These are phyloP conservation scores for Thelephora aurantiotincta DNA, from an alignment of 768 basidiomycete genomes.

Conservation along the genomic window DNA sequence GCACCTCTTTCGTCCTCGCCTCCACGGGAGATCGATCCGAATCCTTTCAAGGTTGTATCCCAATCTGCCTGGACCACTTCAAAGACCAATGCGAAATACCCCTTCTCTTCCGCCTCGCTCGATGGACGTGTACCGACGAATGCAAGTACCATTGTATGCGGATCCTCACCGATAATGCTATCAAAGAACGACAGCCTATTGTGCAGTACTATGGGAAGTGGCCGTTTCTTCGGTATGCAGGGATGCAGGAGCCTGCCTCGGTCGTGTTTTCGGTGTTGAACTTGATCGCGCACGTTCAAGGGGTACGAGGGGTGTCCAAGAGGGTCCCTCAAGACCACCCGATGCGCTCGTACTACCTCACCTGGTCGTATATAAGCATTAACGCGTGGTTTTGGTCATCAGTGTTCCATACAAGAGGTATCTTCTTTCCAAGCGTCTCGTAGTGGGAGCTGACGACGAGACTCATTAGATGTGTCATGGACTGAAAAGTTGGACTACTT, in stretches of 20 bases:
- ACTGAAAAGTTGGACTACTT: slow-evolving; percentile 96
- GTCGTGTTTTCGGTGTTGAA: slow-evolving; percentile 86
- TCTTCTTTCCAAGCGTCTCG: slow-evolving; percentile 2
- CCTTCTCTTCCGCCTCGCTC: slow-evolving; percentile 45
- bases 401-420: slow-evolving; percentile 88
- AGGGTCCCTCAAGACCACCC: slow-evolving; percentile 44
- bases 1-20: slow-evolving; percentile 16
- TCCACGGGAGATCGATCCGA: slow-evolving; percentile 16
- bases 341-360: slow-evolving; percentile 52
- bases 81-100: slow-evolving; percentile 23
- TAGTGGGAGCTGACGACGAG: slow-evolving; percentile 4
- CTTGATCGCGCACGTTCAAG: slow-evolving; percentile 57
- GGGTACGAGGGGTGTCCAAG: slow-evolving; percentile 32
- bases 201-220: slow-evolving; percentile 93
- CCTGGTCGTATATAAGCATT: slow-evolving; percentile 56
- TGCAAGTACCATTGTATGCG: slow-evolving; percentile 91
- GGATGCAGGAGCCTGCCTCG: slow-evolving; percentile 90
- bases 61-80: slow-evolving; percentile 16
- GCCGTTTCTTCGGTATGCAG: slow-evolving; percentile 84
- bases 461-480: slow-evolving; percentile 46
- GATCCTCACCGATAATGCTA: slow-evolving; percentile 44
- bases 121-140: slow-evolving; percentile 82
- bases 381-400: slow-evolving; percentile 91
- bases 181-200: slow-evolving; percentile 25
- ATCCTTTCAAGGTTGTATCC: slow-evolving; percentile 23